phyloP scores from a whole-genome alignment of 139 green algal species.

The Haematococcus sp. region DNA sequence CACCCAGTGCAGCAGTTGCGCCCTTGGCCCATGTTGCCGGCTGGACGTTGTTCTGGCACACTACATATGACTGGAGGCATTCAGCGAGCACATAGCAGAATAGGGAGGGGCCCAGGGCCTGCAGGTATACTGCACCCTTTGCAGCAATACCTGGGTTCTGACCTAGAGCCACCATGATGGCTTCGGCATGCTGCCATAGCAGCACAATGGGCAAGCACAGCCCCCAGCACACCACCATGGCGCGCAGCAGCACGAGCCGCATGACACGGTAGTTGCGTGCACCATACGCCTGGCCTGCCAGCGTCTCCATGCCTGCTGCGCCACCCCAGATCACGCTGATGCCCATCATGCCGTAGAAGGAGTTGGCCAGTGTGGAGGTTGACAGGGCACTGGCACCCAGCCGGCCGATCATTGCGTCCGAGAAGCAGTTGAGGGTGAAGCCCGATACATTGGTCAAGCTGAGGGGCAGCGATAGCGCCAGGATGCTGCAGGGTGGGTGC shows the following conservation, averaged over 20 bases:
- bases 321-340: slow-evolving; percentile 27
- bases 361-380: slow-evolving; percentile 20
- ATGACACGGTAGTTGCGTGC: slow-evolving; percentile 44
- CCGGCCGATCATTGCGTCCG: slow-evolving; percentile 14
- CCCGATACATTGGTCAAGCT: neutral
- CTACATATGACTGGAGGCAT: slow-evolving; percentile 26
- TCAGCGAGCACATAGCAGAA: slow-evolving; percentile 30
- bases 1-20: neutral
- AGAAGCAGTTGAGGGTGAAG: slow-evolving; percentile 9
- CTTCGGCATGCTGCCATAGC: slow-evolving; percentile 45
- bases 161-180: slow-evolving; percentile 32
- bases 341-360: slow-evolving; percentile 15
- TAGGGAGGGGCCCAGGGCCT: slow-evolving; percentile 30
- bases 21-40: slow-evolving; percentile 20
- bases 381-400: slow-evolving; percentile 18
- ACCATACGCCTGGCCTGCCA: slow-evolving; percentile 49
- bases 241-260: slow-evolving; percentile 58
- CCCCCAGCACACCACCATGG: slow-evolving; percentile 52
- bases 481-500: neutral
- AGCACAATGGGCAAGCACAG: slow-evolving; percentile 32
- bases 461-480: neutral
- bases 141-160: slow-evolving; percentile 23
- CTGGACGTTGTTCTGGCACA: slow-evolving; percentile 13
- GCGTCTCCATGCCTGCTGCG: slow-evolving; percentile 31
- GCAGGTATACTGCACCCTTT: slow-evolving; percentile 15